These are phyloP conservation scores for Anethum foeniculum DNA, from an alignment of 140 eudicot genomes.

Conservation along the genomic window DNA sequence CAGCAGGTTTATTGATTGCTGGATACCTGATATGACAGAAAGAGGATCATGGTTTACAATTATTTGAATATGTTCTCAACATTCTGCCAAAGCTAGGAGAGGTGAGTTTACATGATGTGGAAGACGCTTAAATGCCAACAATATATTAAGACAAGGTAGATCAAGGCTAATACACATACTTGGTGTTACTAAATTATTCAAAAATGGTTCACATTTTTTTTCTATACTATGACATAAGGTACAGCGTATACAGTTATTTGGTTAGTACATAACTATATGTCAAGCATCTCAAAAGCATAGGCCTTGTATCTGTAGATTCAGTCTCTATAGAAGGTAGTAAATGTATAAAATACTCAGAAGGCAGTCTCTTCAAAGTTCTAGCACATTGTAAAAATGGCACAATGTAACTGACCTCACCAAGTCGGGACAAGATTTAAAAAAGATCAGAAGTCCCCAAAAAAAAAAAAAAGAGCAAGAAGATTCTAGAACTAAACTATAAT, in stretches of 20 bases:
- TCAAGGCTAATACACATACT: background rate
- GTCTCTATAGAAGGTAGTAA: background rate
- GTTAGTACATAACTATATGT: background rate
- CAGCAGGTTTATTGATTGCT: conserved; percentile 97
- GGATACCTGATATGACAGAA: conserved; percentile 63
- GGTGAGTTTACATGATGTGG: background rate
- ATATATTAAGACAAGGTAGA: background rate
- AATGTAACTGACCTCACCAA: background rate
- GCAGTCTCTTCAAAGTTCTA: background rate
- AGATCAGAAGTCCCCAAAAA: background rate
- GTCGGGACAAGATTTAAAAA: background rate
- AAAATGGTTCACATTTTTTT: background rate
- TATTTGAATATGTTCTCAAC: background rate
- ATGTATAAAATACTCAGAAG: background rate
- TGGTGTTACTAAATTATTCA: background rate
- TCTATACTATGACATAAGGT: background rate
- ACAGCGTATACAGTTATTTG: background rate
- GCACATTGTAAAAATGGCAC: background rate
- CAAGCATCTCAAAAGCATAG: background rate
- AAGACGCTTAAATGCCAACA: background rate
- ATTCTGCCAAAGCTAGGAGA: background rate
- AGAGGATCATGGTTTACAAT: background rate
- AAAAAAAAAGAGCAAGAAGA: background rate
- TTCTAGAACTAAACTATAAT: background rate
- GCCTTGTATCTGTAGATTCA: background rate